Evolutionary conservation across 2,329 filamentous ascomycete genomes (phyloP), one percentile per base, ranked within the genome.

Genomic region (Alternaria atra): DNA sequence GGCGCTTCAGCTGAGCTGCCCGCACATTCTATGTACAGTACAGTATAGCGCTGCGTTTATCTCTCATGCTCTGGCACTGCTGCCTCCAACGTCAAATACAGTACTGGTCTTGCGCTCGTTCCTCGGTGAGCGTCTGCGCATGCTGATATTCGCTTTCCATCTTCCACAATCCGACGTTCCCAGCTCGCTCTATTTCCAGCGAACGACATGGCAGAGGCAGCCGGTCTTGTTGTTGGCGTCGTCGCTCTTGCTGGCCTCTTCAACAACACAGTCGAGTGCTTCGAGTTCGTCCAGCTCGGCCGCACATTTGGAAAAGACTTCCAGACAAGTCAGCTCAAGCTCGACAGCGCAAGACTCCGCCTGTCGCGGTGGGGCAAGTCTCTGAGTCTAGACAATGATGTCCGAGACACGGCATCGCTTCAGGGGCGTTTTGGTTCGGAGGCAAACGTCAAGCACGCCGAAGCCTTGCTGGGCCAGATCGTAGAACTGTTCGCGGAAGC

Each of bases 221-320:
- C 54, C 6, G 59, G 69, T 17, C 64, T 72, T 58, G 58, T 53
- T 42, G 43, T 69, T 34, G 57, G 68, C 20, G 58, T 66, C 15
- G 57, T 70, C n/a, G 63, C 59, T n/a, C 65, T 71, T 4, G 63
- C 63, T 35, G 55, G 55, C 50, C 53, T 71, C 1, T 67, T 71
- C 56, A 71, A 68, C 51, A 67, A 63, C 55, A 51, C 64, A 17
- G 61, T 73, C 40, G 66, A 72, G 9, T 72, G 68, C 67, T 70
- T 70, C 39, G 65, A 71, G 40, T 68, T 44, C 39, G 52, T 71
- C 48, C 67, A 69, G 30, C 61, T 69, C 12, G 67, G 65, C 53
- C 66, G 64, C 32, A 43, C 35, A 0, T 69, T 73, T 25, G 61
- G 62, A 43, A 65, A 58, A 8, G 56, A 56, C 51, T 73, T 64